Conservation (phyloP, 164 flowering plant species). For the Taxillus chinensis region DNA sequence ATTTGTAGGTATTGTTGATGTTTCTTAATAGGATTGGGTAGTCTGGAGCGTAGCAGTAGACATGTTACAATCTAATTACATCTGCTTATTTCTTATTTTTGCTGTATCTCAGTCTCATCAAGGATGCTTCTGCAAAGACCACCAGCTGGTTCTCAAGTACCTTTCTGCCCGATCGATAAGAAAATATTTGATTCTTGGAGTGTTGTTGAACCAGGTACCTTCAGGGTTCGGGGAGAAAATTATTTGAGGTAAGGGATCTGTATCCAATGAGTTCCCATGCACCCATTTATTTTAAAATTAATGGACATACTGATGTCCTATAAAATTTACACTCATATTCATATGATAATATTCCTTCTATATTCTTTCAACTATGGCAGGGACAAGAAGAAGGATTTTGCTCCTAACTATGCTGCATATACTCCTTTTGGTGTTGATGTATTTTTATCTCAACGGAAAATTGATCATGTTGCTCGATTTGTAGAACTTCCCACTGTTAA, state of each 20-base stretch:
- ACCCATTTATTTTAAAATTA: no score
- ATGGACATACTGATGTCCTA: no score
- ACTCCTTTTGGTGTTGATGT: constrained; percentile 93
- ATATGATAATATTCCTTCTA: no score
- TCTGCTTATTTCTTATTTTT: no score
- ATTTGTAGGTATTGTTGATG: no score
- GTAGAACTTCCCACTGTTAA: constrained; percentile 64
- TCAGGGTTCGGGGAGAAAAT: constrained; percentile 73
- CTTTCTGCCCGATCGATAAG: constrained; percentile 81
- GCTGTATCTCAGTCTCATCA: constrained; percentile 47
- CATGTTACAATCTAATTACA: no score
- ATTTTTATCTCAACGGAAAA: constrained; percentile 62
- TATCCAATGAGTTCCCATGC: no score
- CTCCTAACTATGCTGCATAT: constrained; percentile 68
- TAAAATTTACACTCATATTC: no score
- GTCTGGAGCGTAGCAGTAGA: no score
- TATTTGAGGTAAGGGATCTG: constrained; percentile 52
- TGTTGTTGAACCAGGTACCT: constrained; percentile 60
- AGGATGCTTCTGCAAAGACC: constrained; percentile 75
- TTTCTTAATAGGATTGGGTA: no score
- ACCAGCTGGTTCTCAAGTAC: constrained; percentile 85
- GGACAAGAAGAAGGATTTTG: constrained; percentile 91
- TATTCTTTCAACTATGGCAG: constrained; percentile 27
- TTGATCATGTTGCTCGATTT: constrained; percentile 79
- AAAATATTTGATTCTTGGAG: constrained; percentile 90